A percentile compares a stretch with the other conserved stretches of the same genome.
Conservation (phyloP, 805 yeast species). For the Wickerhamomyces ciferrii region DNA sequence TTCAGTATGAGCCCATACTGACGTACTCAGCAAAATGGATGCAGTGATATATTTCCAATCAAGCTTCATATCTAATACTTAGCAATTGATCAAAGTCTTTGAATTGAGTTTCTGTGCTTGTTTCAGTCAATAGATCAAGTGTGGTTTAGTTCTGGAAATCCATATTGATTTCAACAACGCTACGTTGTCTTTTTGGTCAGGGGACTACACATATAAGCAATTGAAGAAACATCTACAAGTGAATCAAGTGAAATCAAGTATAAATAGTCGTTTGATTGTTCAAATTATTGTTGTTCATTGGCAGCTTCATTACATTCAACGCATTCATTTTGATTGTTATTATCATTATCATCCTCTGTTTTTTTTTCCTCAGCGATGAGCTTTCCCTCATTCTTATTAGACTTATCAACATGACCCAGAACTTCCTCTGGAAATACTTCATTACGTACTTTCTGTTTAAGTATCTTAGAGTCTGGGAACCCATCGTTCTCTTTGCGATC, state of each 20-base stretch:
- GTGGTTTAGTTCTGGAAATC: too few relatives aligned
- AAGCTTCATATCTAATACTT: background rate
- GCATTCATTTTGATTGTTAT: too few relatives aligned
- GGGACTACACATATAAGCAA: background rate
- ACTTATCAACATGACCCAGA: slow-evolving; percentile 62
- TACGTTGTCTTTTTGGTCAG: background rate
- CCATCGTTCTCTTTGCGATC: slow-evolving; percentile 63
- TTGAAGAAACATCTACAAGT: background rate
- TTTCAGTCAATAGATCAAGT: too few relatives aligned
- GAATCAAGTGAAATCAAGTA: background rate
- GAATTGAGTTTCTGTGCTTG: too few relatives aligned
- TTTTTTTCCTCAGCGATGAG: slow-evolving; percentile 6
- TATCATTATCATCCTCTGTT: too few relatives aligned
- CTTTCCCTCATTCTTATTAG: slow-evolving; percentile 13
- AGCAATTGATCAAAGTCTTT: too few relatives aligned
- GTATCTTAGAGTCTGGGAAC: slow-evolving; percentile 79
- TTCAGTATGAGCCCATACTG: slow-evolving; percentile 13
- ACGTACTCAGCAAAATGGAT: background rate
- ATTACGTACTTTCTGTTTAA: slow-evolving; percentile 65
- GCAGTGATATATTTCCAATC: background rate
- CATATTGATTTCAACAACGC: background rate
- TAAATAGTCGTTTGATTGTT: background rate
- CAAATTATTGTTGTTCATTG: background rate
- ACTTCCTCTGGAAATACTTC: slow-evolving; percentile 45
- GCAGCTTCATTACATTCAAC: slow-evolving; percentile 13